Base-by-base conservation (phyloP, 805 yeast species). In the Isabelozyma pseudorhagii region DNA sequence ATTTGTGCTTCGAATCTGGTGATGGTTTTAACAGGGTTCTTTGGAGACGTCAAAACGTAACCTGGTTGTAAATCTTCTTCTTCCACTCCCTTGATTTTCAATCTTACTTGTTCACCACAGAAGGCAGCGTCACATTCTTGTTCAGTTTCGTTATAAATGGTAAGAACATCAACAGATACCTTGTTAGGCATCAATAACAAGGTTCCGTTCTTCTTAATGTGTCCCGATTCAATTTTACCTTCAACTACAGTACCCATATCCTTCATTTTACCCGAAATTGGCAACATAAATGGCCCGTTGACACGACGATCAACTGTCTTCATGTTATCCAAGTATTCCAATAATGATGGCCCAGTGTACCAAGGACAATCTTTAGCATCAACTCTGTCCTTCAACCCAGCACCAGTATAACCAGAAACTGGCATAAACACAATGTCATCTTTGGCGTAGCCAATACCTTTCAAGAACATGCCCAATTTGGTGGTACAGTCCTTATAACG, bases 151-250 rank as follows among this genome's bases (percentile, higher is more conserved):
- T 92, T 92, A 75, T 81, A 94, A 60, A 94, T 87, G 46, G 92
- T 81, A 53, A 87, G 72, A 29, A 94, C 92, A 73, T 94, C 99
- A 54, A 94, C 89, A 21, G 81, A 66, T 43, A 81, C 75, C 67
- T 83, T 88, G 78, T 89, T 91, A 54, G 99, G 99, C 99, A 94
- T 94, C 69, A 94, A 73, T 56, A 93, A 67, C 55, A 96, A 79
- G 48, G 74, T 76, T 48, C 80, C 78, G 57, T 88, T 87, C 75
- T 89, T 92, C 75, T 84, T 89, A 57, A 93, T 79, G 63, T 87
- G 91, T 46, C 99, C 99, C 50, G 96, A 85, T 77, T 92, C 99
- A 65, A 94, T 88, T 78, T 94, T 94, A 72, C 99, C 99, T 74
- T 94, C 99, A 47, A 94, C 94, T 56, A 94, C 84, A 46, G 98